Percentiles rank a stretch among this genome's conserved stretches.
phyloP scores from a whole-genome alignment of 306 rosid species.

The Dryas drummondii region DNA sequence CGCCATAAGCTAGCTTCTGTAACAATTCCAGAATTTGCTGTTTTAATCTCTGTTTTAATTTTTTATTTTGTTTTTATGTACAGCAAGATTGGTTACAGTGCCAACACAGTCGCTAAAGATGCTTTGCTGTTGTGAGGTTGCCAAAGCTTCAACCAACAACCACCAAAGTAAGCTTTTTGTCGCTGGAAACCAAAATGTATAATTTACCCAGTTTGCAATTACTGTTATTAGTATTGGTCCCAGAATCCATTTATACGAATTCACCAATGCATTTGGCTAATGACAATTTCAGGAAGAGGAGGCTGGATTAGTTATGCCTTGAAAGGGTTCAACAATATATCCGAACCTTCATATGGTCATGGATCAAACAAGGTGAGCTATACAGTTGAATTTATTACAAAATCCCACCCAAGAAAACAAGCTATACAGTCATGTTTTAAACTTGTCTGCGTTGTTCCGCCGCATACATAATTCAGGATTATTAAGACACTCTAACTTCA shows the following conservation, averaged over 20 bases:
- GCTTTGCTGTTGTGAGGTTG: conserved; percentile 53
- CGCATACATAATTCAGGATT: no score
- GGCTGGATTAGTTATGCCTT: conserved; percentile 82
- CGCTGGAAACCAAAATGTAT: background rate
- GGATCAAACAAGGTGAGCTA: conserved; percentile 86
- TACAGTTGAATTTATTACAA: background rate
- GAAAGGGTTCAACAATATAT: conserved; percentile 77
- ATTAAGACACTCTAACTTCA: background rate
- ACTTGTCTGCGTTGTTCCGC: background rate
- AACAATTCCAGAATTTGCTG: background rate
- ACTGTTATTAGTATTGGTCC: background rate
- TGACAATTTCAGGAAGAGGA: conserved; percentile 53
- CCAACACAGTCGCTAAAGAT: conserved; percentile 35
- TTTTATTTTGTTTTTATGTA: background rate
- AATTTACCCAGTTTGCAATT: background rate
- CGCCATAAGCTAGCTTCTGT: background rate
- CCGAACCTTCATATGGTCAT: conserved; percentile 80
- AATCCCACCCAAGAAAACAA: background rate
- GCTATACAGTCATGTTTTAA: no score
- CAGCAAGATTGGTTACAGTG: conserved; percentile 44
- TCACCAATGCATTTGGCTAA: conserved; percentile 9
- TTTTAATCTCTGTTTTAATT: background rate
- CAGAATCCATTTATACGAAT: background rate
- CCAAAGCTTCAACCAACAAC: conserved; percentile 48
- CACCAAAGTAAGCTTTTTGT: conserved; percentile 51